Evolutionary conservation across 139 green algal genomes (phyloP).

Genomic region (Parachlorella kessleri): DNA sequence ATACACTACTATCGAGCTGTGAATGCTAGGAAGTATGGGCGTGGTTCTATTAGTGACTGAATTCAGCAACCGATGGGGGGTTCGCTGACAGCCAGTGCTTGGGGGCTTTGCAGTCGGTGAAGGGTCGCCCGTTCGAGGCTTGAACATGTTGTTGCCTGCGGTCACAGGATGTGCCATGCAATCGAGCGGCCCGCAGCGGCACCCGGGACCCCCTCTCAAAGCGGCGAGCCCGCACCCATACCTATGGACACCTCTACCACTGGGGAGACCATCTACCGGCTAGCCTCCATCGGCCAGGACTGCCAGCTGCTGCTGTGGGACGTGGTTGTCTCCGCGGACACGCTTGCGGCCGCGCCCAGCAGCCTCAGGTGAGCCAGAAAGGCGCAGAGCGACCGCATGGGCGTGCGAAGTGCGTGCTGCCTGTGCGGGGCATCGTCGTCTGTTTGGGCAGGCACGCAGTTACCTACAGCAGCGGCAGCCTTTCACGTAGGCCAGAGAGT

Average conservation of each 20-base stretch:
- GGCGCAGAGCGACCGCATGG: not conserved
- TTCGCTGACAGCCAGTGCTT: no score
- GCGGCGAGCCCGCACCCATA: not conserved
- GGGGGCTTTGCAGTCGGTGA: no score
- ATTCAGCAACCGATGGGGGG: no score
- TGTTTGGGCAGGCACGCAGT: not conserved
- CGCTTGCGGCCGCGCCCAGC: constrained; percentile 19
- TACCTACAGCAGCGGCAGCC: not conserved
- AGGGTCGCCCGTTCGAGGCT: no score
- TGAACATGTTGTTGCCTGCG: no score
- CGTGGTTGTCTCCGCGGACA: constrained; percentile 59
- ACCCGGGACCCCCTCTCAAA: not conserved
- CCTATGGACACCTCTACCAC: not conserved
- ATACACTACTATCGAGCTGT: no score
- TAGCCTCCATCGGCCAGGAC: constrained; percentile 85
- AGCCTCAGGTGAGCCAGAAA: not conserved
- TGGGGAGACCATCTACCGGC: constrained; percentile 57
- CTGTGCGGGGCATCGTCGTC: not conserved
- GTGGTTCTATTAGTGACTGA: no score
- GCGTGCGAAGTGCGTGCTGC: not conserved
- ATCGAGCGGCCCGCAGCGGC: not conserved
- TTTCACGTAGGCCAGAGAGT: not conserved
- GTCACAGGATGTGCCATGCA: constrained; percentile 13
- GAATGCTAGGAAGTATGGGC: no score
- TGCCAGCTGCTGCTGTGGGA: constrained; percentile 86